Base-by-base conservation (phyloP, 2,329 filamentous ascomycete species). In the Cladosporium sp. region DNA sequence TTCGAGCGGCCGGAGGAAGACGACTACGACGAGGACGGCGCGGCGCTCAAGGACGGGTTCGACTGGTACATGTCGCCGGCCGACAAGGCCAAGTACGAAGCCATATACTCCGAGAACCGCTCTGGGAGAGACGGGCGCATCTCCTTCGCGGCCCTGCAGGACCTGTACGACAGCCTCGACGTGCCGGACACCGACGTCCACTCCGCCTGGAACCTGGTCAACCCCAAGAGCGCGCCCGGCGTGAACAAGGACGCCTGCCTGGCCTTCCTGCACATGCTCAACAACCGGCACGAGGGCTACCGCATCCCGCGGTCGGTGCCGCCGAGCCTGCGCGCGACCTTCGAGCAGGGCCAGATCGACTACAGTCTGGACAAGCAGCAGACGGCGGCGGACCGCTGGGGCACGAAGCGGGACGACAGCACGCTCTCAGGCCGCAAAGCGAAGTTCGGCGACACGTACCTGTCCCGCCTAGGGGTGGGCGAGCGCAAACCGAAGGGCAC, bases 41-140 rank as follows among this genome's bases (percentile, higher is more conserved):
- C 84, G 1, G 90, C 90, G 1, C 76, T 99, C 56, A 95, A 95
- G 68, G 90, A 96, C 70, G 92, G 92, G 11, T 99, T 99, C 70
- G 93, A 99, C 69, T 99, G 93, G 93, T 99, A 99, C 74, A 99
- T 99, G 89, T 90, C 84, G 54, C 93, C 93, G 0, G 72, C 77
- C 24, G 91, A 99, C 73, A 95, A 95, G 73, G 68, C 82, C 57
- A 97, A 96, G 71, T 99, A 99, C 73, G 90, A 96, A 71, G 89
- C 92, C 62, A 99, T 99, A 71, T 99, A 97, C 73, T 87, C 86
- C 57, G 90, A 95, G 63, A 95, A 90, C 73, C 83, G 90, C 54
- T 88, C 95, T 69, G 82, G 85, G 68, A 85, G 91, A 45, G 58
- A 64, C 24, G 93, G 93, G 57, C 89, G 95, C 56, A 68, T 71